Evolutionary conservation across 305 asterid genomes (phyloP).

Genomic region (Fraxinus albicans): DNA sequence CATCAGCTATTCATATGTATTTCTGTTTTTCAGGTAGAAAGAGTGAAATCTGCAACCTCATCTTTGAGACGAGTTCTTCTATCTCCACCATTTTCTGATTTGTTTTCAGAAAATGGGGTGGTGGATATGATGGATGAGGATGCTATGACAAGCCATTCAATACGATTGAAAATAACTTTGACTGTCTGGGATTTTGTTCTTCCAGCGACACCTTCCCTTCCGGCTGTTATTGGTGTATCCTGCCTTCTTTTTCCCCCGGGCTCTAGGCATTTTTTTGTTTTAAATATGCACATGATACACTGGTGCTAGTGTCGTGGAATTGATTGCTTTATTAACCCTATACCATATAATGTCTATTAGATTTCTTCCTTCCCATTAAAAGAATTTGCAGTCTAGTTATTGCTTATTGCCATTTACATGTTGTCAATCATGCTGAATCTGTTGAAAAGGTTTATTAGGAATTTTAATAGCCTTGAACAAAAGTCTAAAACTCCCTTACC

Average conservation of each 20-base stretch:
- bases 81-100: slow-evolving; percentile 78
- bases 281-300: neutral
- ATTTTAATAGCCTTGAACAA: neutral
- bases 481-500: neutral
- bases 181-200: slow-evolving; percentile 94
- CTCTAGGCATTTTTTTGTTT: neutral
- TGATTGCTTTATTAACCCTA: neutral
- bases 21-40: slow-evolving; percentile 57
- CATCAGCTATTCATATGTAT: slow-evolving; percentile 19
- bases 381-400: neutral
- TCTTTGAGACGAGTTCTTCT: slow-evolving; percentile 77
- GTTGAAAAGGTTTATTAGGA: neutral
- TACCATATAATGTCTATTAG: neutral
- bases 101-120: slow-evolving; percentile 65
- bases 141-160: slow-evolving; percentile 67
- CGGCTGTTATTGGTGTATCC: slow-evolving; percentile 99
- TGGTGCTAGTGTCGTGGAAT: neutral
- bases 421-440: neutral
- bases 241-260: slow-evolving; percentile 4
- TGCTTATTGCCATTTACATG: neutral
- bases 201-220: slow-evolving; percentile 92
- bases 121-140: slow-evolving; percentile 98
- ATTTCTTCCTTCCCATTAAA: neutral
- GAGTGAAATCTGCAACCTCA: slow-evolving; percentile 70
- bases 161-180: slow-evolving; percentile 77